Evolutionary conservation across 1,139 yeast species (phyloP).

Genomic region (Wickerhamomyces sp.): DNA sequence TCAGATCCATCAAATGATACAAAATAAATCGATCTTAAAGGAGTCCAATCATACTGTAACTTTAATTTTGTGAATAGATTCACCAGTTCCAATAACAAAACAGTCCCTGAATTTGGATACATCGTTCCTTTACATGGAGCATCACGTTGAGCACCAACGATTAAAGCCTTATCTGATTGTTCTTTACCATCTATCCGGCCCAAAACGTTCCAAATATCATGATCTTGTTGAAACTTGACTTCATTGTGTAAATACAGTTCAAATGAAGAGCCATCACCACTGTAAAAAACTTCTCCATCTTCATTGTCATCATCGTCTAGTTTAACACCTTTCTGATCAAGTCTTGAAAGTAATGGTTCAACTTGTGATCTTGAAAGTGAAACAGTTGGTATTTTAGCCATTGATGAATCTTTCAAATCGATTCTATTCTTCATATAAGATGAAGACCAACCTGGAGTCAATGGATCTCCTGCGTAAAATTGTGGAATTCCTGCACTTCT

Average conservation of each 20-base stretch:
- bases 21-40: conserved; percentile 77
- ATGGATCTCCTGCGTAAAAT: conserved; percentile 69
- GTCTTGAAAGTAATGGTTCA: conserved; percentile 37
- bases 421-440: conserved; percentile 26
- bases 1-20: conserved; percentile 83
- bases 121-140: conserved; percentile 72
- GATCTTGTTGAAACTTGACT: conserved; percentile 52
- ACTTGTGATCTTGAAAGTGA: conserved; percentile 78
- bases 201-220: conserved; percentile 72
- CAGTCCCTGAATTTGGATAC: conserved; percentile 72
- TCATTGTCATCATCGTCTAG: conserved; percentile 33
- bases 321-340: conserved; percentile 43
- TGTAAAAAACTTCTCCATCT: no score
- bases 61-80: conserved; percentile 66
- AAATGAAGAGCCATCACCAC: conserved; percentile 29
- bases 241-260: conserved; percentile 36
- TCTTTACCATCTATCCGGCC: conserved; percentile 80
- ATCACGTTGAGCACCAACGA: conserved; percentile 85
- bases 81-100: conserved; percentile 65
- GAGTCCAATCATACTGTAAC: conserved; percentile 70
- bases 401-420: conserved; percentile 43
- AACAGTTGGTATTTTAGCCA: conserved; percentile 65
- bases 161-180: conserved; percentile 65
- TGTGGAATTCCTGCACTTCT: conserved; percentile 64
- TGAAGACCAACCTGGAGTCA: conserved; percentile 74